Conservation (phyloP, 2,329 filamentous ascomycete genomes). For the Alternaria sp. region DNA sequence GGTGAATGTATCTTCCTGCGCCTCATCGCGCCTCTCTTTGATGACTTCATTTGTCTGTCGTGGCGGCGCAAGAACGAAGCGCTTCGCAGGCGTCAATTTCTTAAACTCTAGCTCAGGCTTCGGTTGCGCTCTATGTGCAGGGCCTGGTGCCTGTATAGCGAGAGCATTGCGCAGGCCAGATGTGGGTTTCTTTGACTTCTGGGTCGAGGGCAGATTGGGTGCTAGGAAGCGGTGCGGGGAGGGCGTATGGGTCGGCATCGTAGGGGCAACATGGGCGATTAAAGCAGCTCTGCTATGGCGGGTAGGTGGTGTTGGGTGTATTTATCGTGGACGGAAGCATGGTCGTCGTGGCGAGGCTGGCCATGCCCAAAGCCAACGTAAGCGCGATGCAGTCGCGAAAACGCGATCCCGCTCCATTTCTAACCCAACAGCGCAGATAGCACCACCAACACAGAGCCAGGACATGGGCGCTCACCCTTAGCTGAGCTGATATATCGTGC, state of each 20-base stretch:
- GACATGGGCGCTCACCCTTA: no score
- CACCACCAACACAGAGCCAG: no score
- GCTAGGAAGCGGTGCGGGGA: conserved; percentile 49
- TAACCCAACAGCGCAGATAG: no score
- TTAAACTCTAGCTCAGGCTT: conserved; percentile 18
- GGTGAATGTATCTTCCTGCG: conserved; percentile 2
- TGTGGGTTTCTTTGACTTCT: conserved; percentile 34
- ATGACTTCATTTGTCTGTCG: conserved; percentile 16
- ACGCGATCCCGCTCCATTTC: conserved; percentile 6
- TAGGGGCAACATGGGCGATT: conserved; percentile 12
- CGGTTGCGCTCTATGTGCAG: not conserved
- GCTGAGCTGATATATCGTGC: no score
- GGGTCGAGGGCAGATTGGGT: conserved; percentile 25
- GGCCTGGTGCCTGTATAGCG: conserved; percentile 24
- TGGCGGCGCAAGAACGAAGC: conserved; percentile 41
- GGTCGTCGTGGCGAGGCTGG: conserved; percentile 8
- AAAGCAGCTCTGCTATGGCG: not conserved
- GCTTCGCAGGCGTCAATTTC: conserved; percentile 42
- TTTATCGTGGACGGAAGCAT: conserved; percentile 6
- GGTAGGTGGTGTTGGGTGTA: not conserved
- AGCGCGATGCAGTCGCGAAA: conserved; percentile 11
- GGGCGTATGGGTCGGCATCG: conserved; percentile 42
- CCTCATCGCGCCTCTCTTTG: conserved; percentile 13
- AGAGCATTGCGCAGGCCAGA: conserved; percentile 38
- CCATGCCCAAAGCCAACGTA: not conserved